Evolutionary conservation across 768 basidiomycete species (phyloP).

Genomic region (Boletus sp.): DNA sequence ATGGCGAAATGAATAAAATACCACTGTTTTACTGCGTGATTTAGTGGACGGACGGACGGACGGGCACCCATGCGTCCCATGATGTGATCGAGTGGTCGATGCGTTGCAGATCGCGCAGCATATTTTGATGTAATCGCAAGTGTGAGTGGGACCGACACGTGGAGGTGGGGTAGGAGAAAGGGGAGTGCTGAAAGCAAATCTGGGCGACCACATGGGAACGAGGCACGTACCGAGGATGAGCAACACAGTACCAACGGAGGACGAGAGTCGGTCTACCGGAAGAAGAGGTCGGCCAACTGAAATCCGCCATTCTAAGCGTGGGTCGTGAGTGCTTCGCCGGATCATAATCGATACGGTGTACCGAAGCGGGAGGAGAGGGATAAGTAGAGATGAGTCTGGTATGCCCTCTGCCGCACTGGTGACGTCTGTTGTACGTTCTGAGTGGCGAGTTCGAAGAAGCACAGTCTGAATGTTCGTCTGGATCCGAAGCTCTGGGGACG

Average conservation of each 20-base stretch:
- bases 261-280: slow-evolving; percentile 10
- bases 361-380: slow-evolving; percentile 1
- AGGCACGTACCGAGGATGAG: slow-evolving; percentile 18
- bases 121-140: background rate
- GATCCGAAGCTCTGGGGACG: slow-evolving; percentile 18
- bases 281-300: slow-evolving; percentile 13
- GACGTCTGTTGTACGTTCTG: slow-evolving; percentile 1
- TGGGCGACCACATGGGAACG: slow-evolving; percentile 25
- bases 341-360: slow-evolving; percentile 15
- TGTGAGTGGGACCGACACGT: slow-evolving; percentile 2
- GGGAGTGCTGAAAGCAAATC: slow-evolving; percentile 23
- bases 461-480: slow-evolving; percentile 1
- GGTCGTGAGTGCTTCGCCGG: slow-evolving; percentile 15
- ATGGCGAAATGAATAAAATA: slow-evolving; percentile 16
- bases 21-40: slow-evolving; percentile 19
- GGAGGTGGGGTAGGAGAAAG: slow-evolving; percentile 19
- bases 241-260: slow-evolving; percentile 3
- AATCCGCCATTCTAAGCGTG: slow-evolving; percentile 19
- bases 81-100: slow-evolving; percentile 5
- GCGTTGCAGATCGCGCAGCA: background rate
- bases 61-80: background rate
- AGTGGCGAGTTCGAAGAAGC: slow-evolving; percentile 15
- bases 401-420: slow-evolving; percentile 22
- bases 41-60: background rate
- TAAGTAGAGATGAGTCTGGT: slow-evolving; percentile 2